These are phyloP conservation scores for Ganoderma boninense DNA, from an alignment of 1,284 basidiomycete genomes.

Conservation along the genomic window DNA sequence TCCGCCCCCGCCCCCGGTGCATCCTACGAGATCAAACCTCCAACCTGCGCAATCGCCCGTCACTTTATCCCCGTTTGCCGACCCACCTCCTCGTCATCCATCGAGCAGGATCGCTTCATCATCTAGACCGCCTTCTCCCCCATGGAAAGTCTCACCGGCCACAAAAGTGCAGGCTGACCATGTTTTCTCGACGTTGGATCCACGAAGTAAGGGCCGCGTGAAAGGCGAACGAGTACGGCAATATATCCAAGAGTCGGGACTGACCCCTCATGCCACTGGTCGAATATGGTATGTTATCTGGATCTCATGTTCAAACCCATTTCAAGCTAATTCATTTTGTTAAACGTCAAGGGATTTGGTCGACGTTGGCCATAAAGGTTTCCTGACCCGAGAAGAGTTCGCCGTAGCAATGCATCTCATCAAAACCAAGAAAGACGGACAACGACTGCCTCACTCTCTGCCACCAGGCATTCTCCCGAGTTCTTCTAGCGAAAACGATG, in stretches of 20 bases:
- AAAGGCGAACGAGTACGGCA: constrained; percentile 32
- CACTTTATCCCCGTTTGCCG: constrained; percentile 19
- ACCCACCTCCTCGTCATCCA: constrained; percentile 26
- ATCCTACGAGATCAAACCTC: constrained; percentile 17
- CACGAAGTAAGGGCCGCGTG: constrained; percentile 32
- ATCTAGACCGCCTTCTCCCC: constrained; percentile 10
- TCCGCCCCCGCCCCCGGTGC: constrained; percentile 15
- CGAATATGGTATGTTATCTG: constrained; percentile 35
- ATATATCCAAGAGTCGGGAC: constrained; percentile 34
- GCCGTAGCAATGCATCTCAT: constrained; percentile 36
- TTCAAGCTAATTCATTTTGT: background rate
- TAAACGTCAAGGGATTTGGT: constrained; percentile 31
- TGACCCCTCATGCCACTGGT: constrained; percentile 30
- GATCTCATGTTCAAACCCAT: too few relatives aligned
- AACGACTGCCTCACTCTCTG: constrained; percentile 30
- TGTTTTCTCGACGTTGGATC: constrained; percentile 38
- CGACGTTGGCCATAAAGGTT: constrained; percentile 36
- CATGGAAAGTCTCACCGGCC: constrained; percentile 31
- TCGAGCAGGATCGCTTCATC: background rate
- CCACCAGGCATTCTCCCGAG: constrained; percentile 24
- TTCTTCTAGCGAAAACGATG: constrained; percentile 10
- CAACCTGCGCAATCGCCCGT: background rate
- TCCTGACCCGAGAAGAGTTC: constrained; percentile 37
- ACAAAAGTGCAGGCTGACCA: constrained; percentile 34
- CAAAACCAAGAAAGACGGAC: constrained; percentile 31